Evolutionary conservation across 225 moss, liverwort and hornwort species (phyloP), one percentile per base, ranked within the genome.

Genomic region (Antitrichia curtipendula): DNA sequence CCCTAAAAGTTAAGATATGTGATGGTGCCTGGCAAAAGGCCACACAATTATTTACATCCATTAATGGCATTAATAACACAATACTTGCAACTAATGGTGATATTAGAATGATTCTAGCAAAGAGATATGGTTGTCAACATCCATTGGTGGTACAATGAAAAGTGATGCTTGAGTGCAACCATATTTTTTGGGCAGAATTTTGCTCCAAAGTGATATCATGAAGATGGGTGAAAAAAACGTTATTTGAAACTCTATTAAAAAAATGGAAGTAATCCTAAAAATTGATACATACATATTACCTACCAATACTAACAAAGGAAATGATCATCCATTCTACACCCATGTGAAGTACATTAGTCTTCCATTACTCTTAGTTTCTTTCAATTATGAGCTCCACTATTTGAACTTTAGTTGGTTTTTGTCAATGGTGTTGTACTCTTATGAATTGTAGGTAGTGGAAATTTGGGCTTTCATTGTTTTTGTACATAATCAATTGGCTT

Each of bases 231-330:
- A 29, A 73, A 73, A 25, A 19, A 47, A 3, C 2, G n/a, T 1
- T 11, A 11, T 66, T 21, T n/a, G 20, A 21, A n/a, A 21, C n/a
- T 66, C 21, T 4, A 20, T n/a, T 72, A 1, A 45, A 31, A 71
- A 49, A 49, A 18, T 11, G 1, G 1, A 28, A 18, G 0, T 17
- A 72, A 16, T 4, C 0, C 1, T 73, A 1, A 0, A 73, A 47
- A 49, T 23, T 31, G 1, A 13, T 17, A 7, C 11, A 31, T 47
- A 19, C 1, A 47, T 47, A 47, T 29, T 5, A 10, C 6, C 23
- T 68, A 68, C 13, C 7, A 23, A 24, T 3, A 28, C 1, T 9
- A 17, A 17, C 3, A 43, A 17, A 45, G 2, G 8, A 4, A 45
- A 45, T 6, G 3, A 28, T 31, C 0, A 1, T 1, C 6, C 11